A percentile compares a stretch with the other conserved stretches of the same genome.
Evolutionary conservation across 768 basidiomycete genomes (phyloP).

Genomic region (Termitomyces sp.): DNA sequence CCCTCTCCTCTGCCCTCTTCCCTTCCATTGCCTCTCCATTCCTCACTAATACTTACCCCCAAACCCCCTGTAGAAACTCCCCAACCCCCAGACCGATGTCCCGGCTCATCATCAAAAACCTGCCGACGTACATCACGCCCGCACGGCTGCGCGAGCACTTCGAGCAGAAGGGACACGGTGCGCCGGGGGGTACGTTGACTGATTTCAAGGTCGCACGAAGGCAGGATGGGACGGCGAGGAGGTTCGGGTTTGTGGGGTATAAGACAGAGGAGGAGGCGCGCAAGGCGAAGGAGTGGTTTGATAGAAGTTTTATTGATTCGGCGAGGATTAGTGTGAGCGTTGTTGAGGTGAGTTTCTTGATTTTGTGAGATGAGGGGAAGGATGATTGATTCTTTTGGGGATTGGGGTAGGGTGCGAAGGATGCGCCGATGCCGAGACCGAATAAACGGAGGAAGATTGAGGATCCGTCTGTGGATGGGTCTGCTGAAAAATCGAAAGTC

Average conservation of each 20-base stretch:
- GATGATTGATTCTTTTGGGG: no score
- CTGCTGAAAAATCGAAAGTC: constrained; percentile 8
- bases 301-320: constrained; percentile 80
- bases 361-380: no score
- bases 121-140: constrained; percentile 68
- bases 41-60: neutral
- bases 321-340: constrained; percentile 71
- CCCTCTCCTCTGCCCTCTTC: neutral
- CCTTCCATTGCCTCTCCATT: neutral
- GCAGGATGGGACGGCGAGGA: constrained; percentile 72
- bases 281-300: constrained; percentile 78
- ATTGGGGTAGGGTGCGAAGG: constrained; percentile 54
- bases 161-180: constrained; percentile 49
- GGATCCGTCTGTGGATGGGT: constrained; percentile 21
- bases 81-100: constrained; percentile 48
- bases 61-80: neutral
- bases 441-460: constrained; percentile 65
- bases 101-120: constrained; percentile 78
- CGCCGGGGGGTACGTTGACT: constrained; percentile 71
- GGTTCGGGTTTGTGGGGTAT: constrained; percentile 93
- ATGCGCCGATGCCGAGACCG: constrained; percentile 63
- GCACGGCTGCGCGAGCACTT: constrained; percentile 67
- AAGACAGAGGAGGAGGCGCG: constrained; percentile 74
- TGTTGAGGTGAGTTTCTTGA: constrained; percentile 60
- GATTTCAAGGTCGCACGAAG: constrained; percentile 82